These are phyloP conservation scores for Selaginella moellendorffii DNA, from an alignment of 75 land plant genomes.

Conservation along the genomic window DNA sequence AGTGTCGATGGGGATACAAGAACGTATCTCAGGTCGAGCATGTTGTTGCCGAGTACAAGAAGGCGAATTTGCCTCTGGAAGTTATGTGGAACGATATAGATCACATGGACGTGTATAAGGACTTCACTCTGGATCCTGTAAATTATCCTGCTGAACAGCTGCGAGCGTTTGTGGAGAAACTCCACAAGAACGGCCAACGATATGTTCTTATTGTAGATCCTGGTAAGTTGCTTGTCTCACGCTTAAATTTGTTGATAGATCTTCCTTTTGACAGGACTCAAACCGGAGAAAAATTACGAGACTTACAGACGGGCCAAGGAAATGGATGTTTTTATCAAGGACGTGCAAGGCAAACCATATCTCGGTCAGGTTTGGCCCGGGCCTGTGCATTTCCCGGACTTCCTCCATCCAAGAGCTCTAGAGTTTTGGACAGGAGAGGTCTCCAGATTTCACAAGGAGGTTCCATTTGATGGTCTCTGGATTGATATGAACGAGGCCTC, in stretches of 20 bases:
- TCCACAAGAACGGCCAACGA: constrained; percentile 44
- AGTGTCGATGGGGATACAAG: constrained; percentile 53
- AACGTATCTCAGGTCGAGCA: constrained; percentile 35
- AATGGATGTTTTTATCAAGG: constrained; percentile 13
- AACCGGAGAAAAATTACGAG: constrained; percentile 10
- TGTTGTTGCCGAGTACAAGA: constrained; percentile 48
- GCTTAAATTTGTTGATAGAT: too few species aligned
- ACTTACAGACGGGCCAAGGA: constrained; percentile 11
- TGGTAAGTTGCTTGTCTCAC: too few species aligned
- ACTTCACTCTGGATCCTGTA: constrained; percentile 61
- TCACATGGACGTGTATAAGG: constrained; percentile 68
- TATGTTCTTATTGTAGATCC: constrained; percentile 35
- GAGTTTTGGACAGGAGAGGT: constrained; percentile 62
- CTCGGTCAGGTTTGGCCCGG: constrained; percentile 23
- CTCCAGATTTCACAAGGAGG: constrained; percentile 28
- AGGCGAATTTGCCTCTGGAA: constrained; percentile 54
- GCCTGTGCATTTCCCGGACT: constrained; percentile 14
- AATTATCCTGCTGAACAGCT: constrained; percentile 42
- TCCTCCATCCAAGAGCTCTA: constrained; percentile 42
- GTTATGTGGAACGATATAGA: constrained; percentile 80
- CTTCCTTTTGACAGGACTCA: constrained; percentile 12
- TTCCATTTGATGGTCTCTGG: constrained; percentile 80
- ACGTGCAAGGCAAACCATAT: constrained; percentile 8
- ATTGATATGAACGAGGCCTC: constrained; percentile 89
- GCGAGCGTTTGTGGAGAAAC: constrained; percentile 35